Conservation (phyloP, 805 yeast genomes). For the Yarrowia bubula region DNA sequence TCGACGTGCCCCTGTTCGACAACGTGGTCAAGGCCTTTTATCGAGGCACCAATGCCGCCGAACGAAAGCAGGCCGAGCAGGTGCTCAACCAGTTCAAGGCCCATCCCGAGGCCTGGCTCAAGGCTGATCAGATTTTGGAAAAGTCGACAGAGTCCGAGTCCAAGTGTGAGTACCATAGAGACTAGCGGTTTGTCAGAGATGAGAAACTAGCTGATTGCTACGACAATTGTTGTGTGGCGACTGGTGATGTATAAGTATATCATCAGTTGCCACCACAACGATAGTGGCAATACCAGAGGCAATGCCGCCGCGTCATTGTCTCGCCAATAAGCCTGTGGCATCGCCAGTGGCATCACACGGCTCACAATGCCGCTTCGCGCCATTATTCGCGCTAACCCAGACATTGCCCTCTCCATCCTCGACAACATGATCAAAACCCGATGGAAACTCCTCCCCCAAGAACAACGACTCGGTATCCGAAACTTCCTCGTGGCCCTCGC, state of each 20-base stretch:
- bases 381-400: constrained; percentile 21
- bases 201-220: too few relatives aligned
- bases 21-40: constrained; percentile 82
- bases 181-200: neutral
- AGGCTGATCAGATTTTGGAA: constrained; percentile 85
- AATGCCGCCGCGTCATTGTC: too few relatives aligned
- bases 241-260: too few relatives aligned
- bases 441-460: constrained; percentile 90
- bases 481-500: constrained; percentile 93
- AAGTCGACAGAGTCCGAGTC: constrained; percentile 76
- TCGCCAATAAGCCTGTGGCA: too few relatives aligned
- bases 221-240: neutral
- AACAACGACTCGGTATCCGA: constrained; percentile 88
- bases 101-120: constrained; percentile 93
- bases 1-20: constrained; percentile 78
- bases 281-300: too few relatives aligned
- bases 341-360: too few relatives aligned
- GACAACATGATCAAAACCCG: constrained; percentile 86
- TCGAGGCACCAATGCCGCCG: constrained; percentile 67
- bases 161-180: constrained; percentile 42
- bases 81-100: constrained; percentile 66
- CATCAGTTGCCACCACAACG: too few relatives aligned
- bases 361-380: neutral
- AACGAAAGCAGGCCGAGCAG: constrained; percentile 43
- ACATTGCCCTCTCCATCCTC: constrained; percentile 81